Base-by-base conservation (phyloP, 139 green algal genomes). In the Zygnema circumcarinatum region DNA sequence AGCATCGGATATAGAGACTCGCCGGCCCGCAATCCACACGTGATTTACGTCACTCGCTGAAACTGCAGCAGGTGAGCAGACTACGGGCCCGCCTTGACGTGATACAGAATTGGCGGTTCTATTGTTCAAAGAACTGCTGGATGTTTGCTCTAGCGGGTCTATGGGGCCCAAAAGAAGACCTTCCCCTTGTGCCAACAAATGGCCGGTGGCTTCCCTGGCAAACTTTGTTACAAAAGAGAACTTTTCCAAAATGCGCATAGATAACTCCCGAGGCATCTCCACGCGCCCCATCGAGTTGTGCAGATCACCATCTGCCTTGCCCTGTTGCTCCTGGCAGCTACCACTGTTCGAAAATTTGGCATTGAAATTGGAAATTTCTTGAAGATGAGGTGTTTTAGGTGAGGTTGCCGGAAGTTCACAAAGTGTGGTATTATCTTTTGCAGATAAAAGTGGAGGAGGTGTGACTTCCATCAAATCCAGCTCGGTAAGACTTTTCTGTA, bases 201-300 rank as follows among this genome's bases (percentile, higher is more conserved):
- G 80, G 11, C 62, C 11, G 35, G 80, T 87, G 7, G 80, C 35
- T 7, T 87, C 80, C 20, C 80, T 67, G 35, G 39, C 80, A 83
- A 87, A 88, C 35, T 41, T 80, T 20, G 80, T 87, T 11, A 87
- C 80, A 40, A 73, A 86, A 22, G 80, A 87, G 73, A 87, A 87
- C 80, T 87, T 80, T 7, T 80, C 39, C 3, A 87, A 21, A 38
- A 87, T 87, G 31, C 84, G 80, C 2, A 87, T 87, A 25, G 80
- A 87, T 20, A 41, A 67, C 32, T 87, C 80, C 3, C 80, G 80
- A 11, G 7, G 56, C 32, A 7, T 16, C 47, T 62, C 47, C 16
- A 16, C 7, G 7, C 47, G 47, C 16, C 16, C 47, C 47, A 25
- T 7, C 16, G 47, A 16, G 7, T 7, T 16, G 16, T 62, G 7